These are phyloP conservation scores for Oryza nivara DNA, from an alignment of 176 grass and related monocot genomes.

Conservation along the genomic window DNA sequence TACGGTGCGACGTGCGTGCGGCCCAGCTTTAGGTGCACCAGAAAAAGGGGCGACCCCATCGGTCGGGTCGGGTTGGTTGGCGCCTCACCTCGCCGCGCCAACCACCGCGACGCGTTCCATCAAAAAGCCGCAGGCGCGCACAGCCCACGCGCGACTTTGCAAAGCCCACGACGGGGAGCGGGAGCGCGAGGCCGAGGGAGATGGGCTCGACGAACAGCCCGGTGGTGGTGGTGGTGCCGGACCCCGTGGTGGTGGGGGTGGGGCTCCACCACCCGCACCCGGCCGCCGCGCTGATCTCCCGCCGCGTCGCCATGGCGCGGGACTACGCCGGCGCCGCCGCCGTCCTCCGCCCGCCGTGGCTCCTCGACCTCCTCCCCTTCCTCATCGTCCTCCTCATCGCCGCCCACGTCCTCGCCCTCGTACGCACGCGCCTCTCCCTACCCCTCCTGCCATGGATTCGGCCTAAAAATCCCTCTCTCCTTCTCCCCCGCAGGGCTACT, in stretches of 20 bases:
- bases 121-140: not conserved
- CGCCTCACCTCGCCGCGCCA: too few species aligned
- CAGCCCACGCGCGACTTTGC: too few species aligned
- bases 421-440: constrained; percentile 19
- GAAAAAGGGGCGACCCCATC: too few species aligned
- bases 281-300: constrained; percentile 27
- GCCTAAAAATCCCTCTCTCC: constrained; percentile 9
- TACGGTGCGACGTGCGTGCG: too few species aligned
- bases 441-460: not conserved
- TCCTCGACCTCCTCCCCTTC: constrained; percentile 70
- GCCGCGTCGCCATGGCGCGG: constrained; percentile 62
- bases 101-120: too few species aligned
- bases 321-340: constrained; percentile 6
- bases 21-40: too few species aligned
- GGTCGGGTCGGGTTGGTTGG: too few species aligned
- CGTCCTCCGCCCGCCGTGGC: constrained; percentile 60
- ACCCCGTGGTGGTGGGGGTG: constrained; percentile 13
- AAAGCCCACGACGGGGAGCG: not conserved
- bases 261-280: constrained; percentile 31
- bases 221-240: constrained; percentile 45
- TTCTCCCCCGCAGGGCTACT: constrained; percentile 65
- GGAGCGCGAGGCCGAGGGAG: not conserved
- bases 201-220: constrained; percentile 52
- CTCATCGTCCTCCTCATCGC: constrained; percentile 89
- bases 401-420: constrained; percentile 89